phyloP scores from a whole-genome alignment of 73 alveolate genomes.

The Paramecium tetraurelia region DNA sequence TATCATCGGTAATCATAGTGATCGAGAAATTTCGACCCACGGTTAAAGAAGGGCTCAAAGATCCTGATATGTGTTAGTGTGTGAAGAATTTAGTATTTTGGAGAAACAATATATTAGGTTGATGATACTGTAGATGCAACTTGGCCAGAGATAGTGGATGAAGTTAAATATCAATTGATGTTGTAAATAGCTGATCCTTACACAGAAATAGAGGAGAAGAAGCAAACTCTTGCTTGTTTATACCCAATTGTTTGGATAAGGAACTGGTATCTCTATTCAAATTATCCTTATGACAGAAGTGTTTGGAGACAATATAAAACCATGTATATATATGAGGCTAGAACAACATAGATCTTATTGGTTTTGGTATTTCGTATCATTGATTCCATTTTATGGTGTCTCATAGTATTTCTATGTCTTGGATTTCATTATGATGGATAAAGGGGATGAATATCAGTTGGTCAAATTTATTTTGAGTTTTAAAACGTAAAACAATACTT shows the following conservation, averaged over 20 bases:
- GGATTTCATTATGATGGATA: conserved; percentile 48
- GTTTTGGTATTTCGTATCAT: conserved; percentile 36
- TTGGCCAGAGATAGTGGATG: conserved; percentile 60
- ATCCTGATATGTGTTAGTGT: conserved; percentile 62
- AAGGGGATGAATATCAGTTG: conserved; percentile 37
- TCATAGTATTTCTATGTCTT: conserved; percentile 39
- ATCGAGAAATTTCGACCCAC: conserved; percentile 48
- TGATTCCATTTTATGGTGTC: conserved; percentile 48
- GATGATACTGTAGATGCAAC: conserved; percentile 60
- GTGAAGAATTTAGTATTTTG: conserved; percentile 15
- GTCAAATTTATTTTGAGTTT: conserved; percentile 49
- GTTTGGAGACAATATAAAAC: conserved; percentile 57
- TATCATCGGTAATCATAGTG: conserved; percentile 4
- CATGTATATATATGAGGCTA: background rate
- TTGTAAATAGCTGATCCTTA: conserved; percentile 45
- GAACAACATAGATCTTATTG: conserved; percentile 33
- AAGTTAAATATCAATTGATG: conserved; percentile 50
- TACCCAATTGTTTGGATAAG: conserved; percentile 23
- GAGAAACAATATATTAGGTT: background rate
- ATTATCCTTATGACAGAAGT: conserved; percentile 48
- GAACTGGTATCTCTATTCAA: conserved; percentile 52
- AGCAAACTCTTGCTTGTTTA: background rate
- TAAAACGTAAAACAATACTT: conserved; percentile 6
- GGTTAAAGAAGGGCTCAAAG: conserved; percentile 52
- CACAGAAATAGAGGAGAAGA: conserved; percentile 7